phyloP scores from a whole-genome alignment of 805 yeast species.

The Metschnikowia lochheadii region DNA sequence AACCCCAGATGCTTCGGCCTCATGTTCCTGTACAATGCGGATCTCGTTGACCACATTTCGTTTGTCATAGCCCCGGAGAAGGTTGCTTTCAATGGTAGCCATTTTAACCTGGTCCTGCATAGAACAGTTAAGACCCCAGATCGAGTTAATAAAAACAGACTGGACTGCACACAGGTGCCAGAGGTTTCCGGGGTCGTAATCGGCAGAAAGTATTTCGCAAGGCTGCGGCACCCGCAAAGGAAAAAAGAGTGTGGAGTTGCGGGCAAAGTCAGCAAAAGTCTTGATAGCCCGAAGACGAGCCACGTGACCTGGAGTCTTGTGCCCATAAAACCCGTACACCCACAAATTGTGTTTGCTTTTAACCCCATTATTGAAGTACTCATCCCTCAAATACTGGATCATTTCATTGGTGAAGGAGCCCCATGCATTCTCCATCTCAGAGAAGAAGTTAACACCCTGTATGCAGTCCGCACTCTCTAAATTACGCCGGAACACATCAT shows the following conservation, averaged over 20 bases:
- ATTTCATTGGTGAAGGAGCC: constrained; percentile 62
- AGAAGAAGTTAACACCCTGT: constrained; percentile 63
- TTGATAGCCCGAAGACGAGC: constrained; percentile 37
- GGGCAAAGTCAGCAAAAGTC: constrained; percentile 43
- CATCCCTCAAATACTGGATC: constrained; percentile 61
- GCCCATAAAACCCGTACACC: constrained; percentile 20
- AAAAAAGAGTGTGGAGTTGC: constrained; percentile 49
- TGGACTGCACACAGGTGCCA: constrained; percentile 42
- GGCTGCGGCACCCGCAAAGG: constrained; percentile 41
- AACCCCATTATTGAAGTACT: constrained; percentile 45
- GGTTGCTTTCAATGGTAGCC: constrained; percentile 41
- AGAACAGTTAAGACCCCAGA: constrained; percentile 45
- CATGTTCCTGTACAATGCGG: constrained; percentile 7
- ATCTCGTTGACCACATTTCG: constrained; percentile 48
- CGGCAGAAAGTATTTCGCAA: constrained; percentile 4
- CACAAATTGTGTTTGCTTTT: constrained; percentile 35
- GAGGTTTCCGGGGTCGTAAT: constrained; percentile 18
- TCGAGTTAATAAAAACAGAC: constrained; percentile 33
- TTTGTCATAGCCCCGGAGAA: constrained; percentile 38
- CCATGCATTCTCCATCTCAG: constrained; percentile 81
- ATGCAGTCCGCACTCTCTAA: constrained; percentile 75
- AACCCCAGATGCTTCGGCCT: no score
- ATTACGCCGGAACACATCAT: constrained; percentile 51
- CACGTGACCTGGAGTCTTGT: constrained; percentile 9
- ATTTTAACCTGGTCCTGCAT: constrained; percentile 31